A percentile compares a stretch with the other conserved stretches of the same genome.
Evolutionary conservation across 805 yeast genomes (phyloP).

Genomic region (Saccharomyces mikatae): DNA sequence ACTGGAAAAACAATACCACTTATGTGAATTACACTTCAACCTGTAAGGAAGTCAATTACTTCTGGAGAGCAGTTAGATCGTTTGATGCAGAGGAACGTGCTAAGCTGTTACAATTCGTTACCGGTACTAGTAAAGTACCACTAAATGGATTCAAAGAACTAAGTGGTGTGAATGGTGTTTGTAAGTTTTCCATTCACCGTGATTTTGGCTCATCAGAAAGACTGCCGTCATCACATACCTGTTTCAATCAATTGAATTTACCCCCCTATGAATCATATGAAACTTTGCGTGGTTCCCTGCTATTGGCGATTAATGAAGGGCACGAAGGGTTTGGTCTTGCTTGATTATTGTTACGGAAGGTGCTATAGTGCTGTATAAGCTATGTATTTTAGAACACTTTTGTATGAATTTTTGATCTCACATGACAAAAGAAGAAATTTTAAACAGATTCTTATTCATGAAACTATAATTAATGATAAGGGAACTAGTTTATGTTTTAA

Average conservation of each 20-base stretch:
- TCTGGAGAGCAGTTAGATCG: slow-evolving; percentile 95
- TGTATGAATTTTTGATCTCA: background rate
- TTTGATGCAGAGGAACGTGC: slow-evolving; percentile 93
- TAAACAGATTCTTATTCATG: too few species aligned
- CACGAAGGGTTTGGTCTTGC: slow-evolving; percentile 83
- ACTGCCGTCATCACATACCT: slow-evolving; percentile 91
- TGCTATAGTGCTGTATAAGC: background rate
- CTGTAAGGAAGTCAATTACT: slow-evolving; percentile 87
- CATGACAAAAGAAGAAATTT: background rate
- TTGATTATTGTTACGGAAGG: slow-evolving; percentile 3
- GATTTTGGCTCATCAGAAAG: slow-evolving; percentile 82
- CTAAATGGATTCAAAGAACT: slow-evolving; percentile 85
- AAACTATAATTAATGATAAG: too few species aligned
- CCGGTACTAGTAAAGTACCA: slow-evolving; percentile 96
- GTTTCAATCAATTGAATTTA: slow-evolving; percentile 89
- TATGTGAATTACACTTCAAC: slow-evolving; percentile 76
- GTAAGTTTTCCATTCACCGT: slow-evolving; percentile 81
- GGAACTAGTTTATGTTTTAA: too few species aligned
- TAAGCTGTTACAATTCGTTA: slow-evolving; percentile 85
- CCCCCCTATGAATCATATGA: slow-evolving; percentile 92
- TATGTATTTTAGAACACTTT: background rate
- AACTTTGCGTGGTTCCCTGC: slow-evolving; percentile 66
- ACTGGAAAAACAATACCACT: slow-evolving; percentile 83
- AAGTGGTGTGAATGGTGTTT: slow-evolving; percentile 77
- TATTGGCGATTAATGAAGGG: slow-evolving; percentile 88